Evolutionary conservation across 148 eudicot species (phyloP), one percentile per base, ranked within the genome.

Genomic region (Vaccinium vitisidaea): DNA sequence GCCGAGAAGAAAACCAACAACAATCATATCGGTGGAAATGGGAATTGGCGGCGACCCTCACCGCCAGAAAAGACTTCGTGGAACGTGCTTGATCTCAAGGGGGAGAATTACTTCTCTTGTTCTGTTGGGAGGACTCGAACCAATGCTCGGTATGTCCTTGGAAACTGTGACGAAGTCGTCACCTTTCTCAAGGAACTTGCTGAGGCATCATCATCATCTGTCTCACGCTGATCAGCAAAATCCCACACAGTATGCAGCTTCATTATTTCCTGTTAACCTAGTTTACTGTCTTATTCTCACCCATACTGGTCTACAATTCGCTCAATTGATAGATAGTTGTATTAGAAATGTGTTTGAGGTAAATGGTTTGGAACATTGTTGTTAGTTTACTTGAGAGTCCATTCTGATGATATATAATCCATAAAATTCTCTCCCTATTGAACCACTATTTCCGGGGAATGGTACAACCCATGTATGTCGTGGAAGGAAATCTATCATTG

Each of bases 71-170:
- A 88, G 86, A 87, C 83, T 3, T 91, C 98, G 1, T 97, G 92
- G 95, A 95, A 90, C 15, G 98, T 97, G 87, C 94, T 95, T 0
- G 99, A 97, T 86, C 93, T 97, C 27, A 92, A 95, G 82, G 93
- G 91, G 86, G 98, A 95, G 46, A 94, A 97, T 81, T 97, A 97
- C 87, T 97, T 97, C 88, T 97, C 99, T 1, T 94, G 98, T 67
- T 92, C 99, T 4, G 98, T 97, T 32, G 96, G 99, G 65, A 88
- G 98, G 53, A 90, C 89, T 63, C 94, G 99, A 27, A 94, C 99
- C 25, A 94, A 91, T 36, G 98, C 99, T 76, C 88, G 98, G 56
- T 95, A 97, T 79, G 88, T 89, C 49, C 90, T 97, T 25, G 90
- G 86, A 59, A 87, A 93, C n/a, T 90, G 98, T 0, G 98, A 95